Base-by-base conservation (phyloP, 805 yeast genomes). In the Myxozyma neotropica region DNA sequence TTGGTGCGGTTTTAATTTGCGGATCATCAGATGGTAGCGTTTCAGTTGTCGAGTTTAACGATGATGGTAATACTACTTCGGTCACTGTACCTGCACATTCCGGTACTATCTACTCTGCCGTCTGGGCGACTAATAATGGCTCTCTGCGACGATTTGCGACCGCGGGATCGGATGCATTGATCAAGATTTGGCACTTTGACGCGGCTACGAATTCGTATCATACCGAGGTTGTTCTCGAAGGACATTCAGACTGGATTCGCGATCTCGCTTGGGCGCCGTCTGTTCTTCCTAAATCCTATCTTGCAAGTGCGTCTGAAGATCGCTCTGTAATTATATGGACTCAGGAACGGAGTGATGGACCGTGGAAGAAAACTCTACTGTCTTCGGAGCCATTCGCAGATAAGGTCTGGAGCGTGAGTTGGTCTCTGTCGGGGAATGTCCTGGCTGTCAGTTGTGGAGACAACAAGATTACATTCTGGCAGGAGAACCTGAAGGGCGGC, bases 261-360 rank as follows among this genome's bases (percentile, higher is more conserved):
- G 99, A 94, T 73, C 97, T 93, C 61, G 90, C 96, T 3, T 94
- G 99, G 99, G 90, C 97, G 21, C 97, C 98, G 49, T 85, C 96
- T 1, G 84, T 89, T 49, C 81, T 94, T 63, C 82, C 89, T 48
- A 87, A 89, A 68, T 85, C 96, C 13, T 93, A 91, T 73, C 88
- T 94, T 69, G 99, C 98, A 13, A 85, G 96, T 38, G 97, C 97
- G 8, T 92, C 98, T 23, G 98, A 94, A 76, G 99, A 94, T 75
- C 86, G 89, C 73, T 88, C 95, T 0, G 97, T 95, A 53, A 79
- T 92, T 61, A 88, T 94, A 72, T 94, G 99, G 99, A 86, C 96
- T 7, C 93, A 90, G 74, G 92, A 86, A 64, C 80, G 77, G 53
- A 73, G 73, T 57, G 81, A 80, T 26, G 63, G 46, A 13, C 79